Evolutionary conservation across 805 yeast genomes (phyloP).

Genomic region (Cyberlindnera maritima): DNA sequence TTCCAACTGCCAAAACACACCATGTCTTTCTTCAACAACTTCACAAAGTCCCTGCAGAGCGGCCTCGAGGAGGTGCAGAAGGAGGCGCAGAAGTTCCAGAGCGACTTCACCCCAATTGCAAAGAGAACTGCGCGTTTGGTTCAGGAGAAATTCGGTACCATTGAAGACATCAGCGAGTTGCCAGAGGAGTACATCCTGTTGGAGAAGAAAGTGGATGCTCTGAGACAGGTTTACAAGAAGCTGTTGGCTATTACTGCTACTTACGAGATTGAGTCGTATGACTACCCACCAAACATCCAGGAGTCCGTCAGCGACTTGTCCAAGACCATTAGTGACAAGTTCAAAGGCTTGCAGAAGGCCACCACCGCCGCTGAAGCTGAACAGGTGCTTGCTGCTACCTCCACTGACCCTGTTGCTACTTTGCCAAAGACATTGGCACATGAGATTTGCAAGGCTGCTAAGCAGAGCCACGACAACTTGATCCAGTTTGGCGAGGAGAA

Average conservation of each 20-base stretch:
- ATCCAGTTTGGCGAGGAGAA: slow-evolving; percentile 29
- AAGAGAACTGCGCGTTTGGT: slow-evolving; percentile 57
- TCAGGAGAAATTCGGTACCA: slow-evolving; percentile 60
- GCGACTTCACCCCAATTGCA: slow-evolving; percentile 52
- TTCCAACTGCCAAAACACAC: not conserved
- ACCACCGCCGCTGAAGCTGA: slow-evolving; percentile 66
- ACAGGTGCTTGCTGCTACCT: slow-evolving; percentile 41
- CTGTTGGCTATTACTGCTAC: slow-evolving; percentile 53
- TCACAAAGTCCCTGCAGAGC: slow-evolving; percentile 24
- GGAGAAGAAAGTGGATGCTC: slow-evolving; percentile 64
- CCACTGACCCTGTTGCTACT: slow-evolving; percentile 26
- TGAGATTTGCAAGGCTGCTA: slow-evolving; percentile 58
- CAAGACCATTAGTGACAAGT: slow-evolving; percentile 51
- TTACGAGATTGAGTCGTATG: slow-evolving; percentile 73
- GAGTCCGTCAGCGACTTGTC: slow-evolving; percentile 66
- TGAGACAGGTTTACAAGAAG: slow-evolving; percentile 57
- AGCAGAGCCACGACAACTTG: slow-evolving; percentile 46
- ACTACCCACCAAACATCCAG: slow-evolving; percentile 75
- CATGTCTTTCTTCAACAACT: slow-evolving; percentile 30
- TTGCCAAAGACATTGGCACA: slow-evolving; percentile 71
- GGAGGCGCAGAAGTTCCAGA: slow-evolving; percentile 38
- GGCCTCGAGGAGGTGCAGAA: slow-evolving; percentile 31
- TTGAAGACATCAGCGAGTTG: slow-evolving; percentile 67
- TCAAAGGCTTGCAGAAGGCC: slow-evolving; percentile 60
- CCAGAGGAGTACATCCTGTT: slow-evolving; percentile 70